Evolutionary conservation across 495 filamentous ascomycete species (phyloP), one percentile per base, ranked within the genome.

Genomic region (Geopyxis carbonaria): DNA sequence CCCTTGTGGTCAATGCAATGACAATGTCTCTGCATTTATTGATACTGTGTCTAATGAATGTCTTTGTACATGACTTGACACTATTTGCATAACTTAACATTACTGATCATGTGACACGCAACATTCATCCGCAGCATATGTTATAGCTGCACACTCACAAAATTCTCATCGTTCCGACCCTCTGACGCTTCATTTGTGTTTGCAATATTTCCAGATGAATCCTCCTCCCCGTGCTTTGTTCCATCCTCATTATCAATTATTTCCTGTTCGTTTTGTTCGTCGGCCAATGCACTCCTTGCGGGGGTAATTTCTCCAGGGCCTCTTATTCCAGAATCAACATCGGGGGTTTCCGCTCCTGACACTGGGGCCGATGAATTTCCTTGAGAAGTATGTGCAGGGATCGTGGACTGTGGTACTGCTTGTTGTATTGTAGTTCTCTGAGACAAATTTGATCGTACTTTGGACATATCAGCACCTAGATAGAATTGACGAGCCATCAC

Each of bases 401-500:
- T 18, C 11, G 10, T 3, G n/a, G n/a, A 34, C 31, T 34, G 18
- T 23, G 22, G 34, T 2, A 22, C 15, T 11, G 34, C 11, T 38
- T 21, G 21, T 38, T 20, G 15, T 11, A 22, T 8, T n/a, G 15
- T 13, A 2, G 22, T 28, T 28, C 22, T 44, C 34, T 55, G 50
- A 13, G 45, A 45, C 4, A 54, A 18, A 4, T 50, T 50, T 20
- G 48, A 45, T 5, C 51, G 37, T 37, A 54, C 53, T 24, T 48
- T 54, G 6, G 37, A 36, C 20, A 53, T 29, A 31, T 86, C 80
- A 5, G 84, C 89, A 58, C 89, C 83, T 4, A 99, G 65, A 58
- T 99, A 99, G 57, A 93, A 99, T 41, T 80, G 82, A 39, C 91
- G 73, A 22, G 95, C 91, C 28, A 87, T 84, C 13, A 93, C 77